phyloP scores from a whole-genome alignment of 805 yeast species.

The Lipomyces kockii region DNA sequence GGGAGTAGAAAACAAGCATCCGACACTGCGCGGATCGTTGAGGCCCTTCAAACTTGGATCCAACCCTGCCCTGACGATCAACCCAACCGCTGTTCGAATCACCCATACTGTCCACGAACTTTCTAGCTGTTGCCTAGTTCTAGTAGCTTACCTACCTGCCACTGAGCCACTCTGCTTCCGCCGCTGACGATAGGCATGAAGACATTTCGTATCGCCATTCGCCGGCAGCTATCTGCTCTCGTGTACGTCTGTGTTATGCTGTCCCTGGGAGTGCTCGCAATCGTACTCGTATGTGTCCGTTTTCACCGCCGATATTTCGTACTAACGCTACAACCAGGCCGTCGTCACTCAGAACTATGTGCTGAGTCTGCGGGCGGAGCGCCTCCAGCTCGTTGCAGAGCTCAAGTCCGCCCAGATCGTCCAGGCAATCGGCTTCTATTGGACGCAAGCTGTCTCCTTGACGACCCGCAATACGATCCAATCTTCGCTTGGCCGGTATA shows the following conservation, averaged over 20 bases:
- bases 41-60: too few relatives aligned
- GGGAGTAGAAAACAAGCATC: background rate
- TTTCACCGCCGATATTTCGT: background rate
- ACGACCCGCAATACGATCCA: slow-evolving; percentile 65
- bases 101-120: too few relatives aligned
- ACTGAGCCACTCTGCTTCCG: too few relatives aligned
- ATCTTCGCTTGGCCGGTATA: slow-evolving; percentile 61
- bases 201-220: slow-evolving; percentile 55
- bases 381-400: slow-evolving; percentile 77
- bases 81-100: too few relatives aligned
- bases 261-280: slow-evolving; percentile 68
- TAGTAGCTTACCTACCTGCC: background rate
- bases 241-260: slow-evolving; percentile 68
- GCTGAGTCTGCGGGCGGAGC: slow-evolving; percentile 65
- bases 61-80: too few relatives aligned
- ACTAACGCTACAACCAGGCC: slow-evolving; percentile 61
- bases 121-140: background rate
- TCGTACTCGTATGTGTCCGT: slow-evolving; percentile 57
- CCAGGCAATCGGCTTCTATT: slow-evolving; percentile 65
- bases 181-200: slow-evolving; percentile 1
- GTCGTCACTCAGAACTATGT: slow-evolving; percentile 51
- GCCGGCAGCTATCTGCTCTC: slow-evolving; percentile 70
- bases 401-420: slow-evolving; percentile 77
- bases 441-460: slow-evolving; percentile 71
- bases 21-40: background rate